Percentiles rank a stretch among this genome's conserved stretches.
These are phyloP conservation scores for Epichloe uncinata DNA, from an alignment of 2,329 filamentous ascomycete genomes.

Conservation along the genomic window DNA sequence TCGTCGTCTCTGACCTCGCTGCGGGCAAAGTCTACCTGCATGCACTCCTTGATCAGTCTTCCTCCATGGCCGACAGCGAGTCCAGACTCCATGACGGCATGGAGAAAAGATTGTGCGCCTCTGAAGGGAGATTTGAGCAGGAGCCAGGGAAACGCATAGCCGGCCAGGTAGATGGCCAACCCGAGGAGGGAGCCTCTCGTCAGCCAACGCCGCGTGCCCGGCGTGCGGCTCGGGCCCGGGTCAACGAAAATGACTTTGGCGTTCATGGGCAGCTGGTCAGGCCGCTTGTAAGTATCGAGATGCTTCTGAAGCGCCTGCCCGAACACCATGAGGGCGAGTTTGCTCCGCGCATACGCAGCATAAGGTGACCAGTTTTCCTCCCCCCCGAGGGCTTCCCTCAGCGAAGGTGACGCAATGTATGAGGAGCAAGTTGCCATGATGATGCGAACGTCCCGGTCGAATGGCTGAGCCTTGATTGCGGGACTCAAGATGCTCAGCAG, in stretches of 20 bases:
- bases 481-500: constrained; percentile 83
- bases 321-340: constrained; percentile 79
- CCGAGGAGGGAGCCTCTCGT: constrained; percentile 75
- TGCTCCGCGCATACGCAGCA: constrained; percentile 49
- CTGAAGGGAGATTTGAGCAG: constrained; percentile 72
- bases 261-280: constrained; percentile 71
- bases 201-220: constrained; percentile 77
- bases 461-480: constrained; percentile 77
- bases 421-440: constrained; percentile 77
- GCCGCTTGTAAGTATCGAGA: constrained; percentile 68
- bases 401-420: constrained; percentile 66
- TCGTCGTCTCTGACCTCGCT: constrained; percentile 66
- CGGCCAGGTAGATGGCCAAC: constrained; percentile 59
- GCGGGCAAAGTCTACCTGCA: constrained; percentile 56
- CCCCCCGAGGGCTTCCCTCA: constrained; percentile 38
- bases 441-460: constrained; percentile 84
- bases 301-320: constrained; percentile 88
- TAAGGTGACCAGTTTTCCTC: constrained; percentile 38
- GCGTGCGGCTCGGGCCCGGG: constrained; percentile 72
- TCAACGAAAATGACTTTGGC: constrained; percentile 77
- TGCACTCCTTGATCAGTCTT: constrained; percentile 78
- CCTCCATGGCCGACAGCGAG: constrained; percentile 54
- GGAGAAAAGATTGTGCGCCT: constrained; percentile 77
- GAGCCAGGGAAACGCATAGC: constrained; percentile 76
- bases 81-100: constrained; percentile 69